A percentile compares a stretch with the other conserved stretches of the same genome.
Evolutionary conservation across 2,329 filamentous ascomycete species (phyloP).

Genomic region (Talaromyces rugulosus): DNA sequence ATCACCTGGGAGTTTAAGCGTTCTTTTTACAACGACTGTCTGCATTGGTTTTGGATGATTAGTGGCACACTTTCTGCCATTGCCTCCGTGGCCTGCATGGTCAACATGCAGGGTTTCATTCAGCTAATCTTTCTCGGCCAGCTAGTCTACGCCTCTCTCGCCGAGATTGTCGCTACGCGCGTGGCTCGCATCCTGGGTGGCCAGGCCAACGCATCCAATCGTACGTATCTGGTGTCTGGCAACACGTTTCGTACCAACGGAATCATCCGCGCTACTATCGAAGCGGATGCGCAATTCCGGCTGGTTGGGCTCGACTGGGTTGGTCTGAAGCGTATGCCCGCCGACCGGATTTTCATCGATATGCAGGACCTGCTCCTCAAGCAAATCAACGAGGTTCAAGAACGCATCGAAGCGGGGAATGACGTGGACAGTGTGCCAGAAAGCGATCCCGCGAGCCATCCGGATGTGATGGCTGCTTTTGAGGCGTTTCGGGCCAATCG

Average conservation of each 20-base stretch:
- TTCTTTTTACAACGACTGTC: slow-evolving; percentile 11
- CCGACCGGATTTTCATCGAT: slow-evolving; percentile 16
- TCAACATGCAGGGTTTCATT: slow-evolving; percentile 29
- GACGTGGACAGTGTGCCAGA: not conserved
- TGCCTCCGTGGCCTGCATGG: slow-evolving; percentile 30
- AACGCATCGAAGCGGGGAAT: slow-evolving; percentile 10
- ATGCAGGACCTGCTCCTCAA: slow-evolving; percentile 20
- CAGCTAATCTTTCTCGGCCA: slow-evolving; percentile 27
- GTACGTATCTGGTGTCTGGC: slow-evolving; percentile 5
- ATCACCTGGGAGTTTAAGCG: slow-evolving; percentile 26
- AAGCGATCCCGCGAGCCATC: not conserved
- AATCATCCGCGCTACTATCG: slow-evolving; percentile 21
- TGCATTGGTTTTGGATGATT: slow-evolving; percentile 27
- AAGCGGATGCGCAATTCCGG: slow-evolving; percentile 14
- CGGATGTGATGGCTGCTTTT: not conserved
- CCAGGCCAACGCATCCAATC: slow-evolving; percentile 14
- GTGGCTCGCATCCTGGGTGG: slow-evolving; percentile 22
- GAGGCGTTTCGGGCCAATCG: not conserved
- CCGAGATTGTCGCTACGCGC: slow-evolving; percentile 25
- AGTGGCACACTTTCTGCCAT: slow-evolving; percentile 24
- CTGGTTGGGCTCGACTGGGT: slow-evolving; percentile 22
- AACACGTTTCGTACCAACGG: slow-evolving; percentile 16
- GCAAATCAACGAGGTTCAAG: slow-evolving; percentile 15
- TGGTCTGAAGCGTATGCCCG: slow-evolving; percentile 18
- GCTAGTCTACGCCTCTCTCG: slow-evolving; percentile 24